Conservation (phyloP, 176 grass and related monocot genomes). For the Triticum aestivum region IWGSC_CS_RefSeq_v2.1 NC_057797.1:756459210-756459709, state of each 20-base stretch:
- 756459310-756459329: constrained; percentile 69
- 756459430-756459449: too few relatives aligned
- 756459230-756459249: constrained; percentile 45
- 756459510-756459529: too few relatives aligned
- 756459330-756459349: constrained; percentile 80
- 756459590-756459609: constrained; percentile 33
- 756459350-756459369: constrained; percentile 52
- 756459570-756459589: too few relatives aligned
- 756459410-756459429: too few relatives aligned
- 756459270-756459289: constrained; percentile 84
- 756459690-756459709: constrained; percentile 60
- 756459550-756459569: too few relatives aligned
- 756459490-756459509: too few relatives aligned
- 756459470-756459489: too few relatives aligned
- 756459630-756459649: constrained; percentile 48
- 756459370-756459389: too few relatives aligned
- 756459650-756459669: constrained; percentile 37
- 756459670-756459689: constrained; percentile 55
- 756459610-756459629: constrained; percentile 56
- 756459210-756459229: constrained; percentile 76
- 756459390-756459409: too few relatives aligned
- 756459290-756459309: constrained; percentile 96
- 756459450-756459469: too few relatives aligned
- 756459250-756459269: constrained; percentile 74
- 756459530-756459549: too few relatives aligned